Evolutionary conservation across 768 basidiomycete species (phyloP), one percentile per base, ranked within the genome.

Genomic region (Pulveroboletus sp.): DNA sequence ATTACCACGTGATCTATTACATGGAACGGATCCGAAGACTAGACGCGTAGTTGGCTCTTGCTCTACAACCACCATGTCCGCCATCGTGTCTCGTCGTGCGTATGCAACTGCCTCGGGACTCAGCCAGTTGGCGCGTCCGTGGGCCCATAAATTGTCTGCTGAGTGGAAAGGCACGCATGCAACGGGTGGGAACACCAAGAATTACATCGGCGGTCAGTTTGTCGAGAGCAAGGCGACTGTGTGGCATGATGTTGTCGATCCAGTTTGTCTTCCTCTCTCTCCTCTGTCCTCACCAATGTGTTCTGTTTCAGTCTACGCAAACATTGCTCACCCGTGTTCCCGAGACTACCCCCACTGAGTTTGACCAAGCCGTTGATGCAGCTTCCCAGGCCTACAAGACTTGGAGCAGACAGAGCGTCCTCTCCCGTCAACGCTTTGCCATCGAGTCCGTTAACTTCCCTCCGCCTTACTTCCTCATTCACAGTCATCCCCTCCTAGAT

Each of bases 131-230:
- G 85, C 83, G 19, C 75, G 77, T 17, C 64, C 78, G 21, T 81
- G 78, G 53, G 90, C 89, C 1, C 82, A 89, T 56, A 75, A 76
- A 47, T 72, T 93, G 17, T 87, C 87, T 16, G 67, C 77, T 13
- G 76, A 82, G 25, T 97, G 92, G 91, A 84, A 84, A 55, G 94
- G 94, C 35, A 94, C 94, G 3, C 87, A 77, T 49, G 85, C 87
- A 20, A 79, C 81, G 12, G 94, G 94, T n/a, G 87, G 80, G 24
- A 84, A 76, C 52, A 94, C 94, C 48, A 94, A 89, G 79, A 94
- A 93, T 67, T 93, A 86, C 69, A 89, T 97, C 50, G 87, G 82
- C 12, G 95, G 94, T 9, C 78, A 93, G 70, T 98, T 94, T 60
- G 76, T 86, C 9, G 87, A 94, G 59, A 93, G 90, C 71, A 80